These are phyloP conservation scores for Beta corolliflora DNA, from an alignment of 179 eudicot genomes.

Conservation along the genomic window DNA sequence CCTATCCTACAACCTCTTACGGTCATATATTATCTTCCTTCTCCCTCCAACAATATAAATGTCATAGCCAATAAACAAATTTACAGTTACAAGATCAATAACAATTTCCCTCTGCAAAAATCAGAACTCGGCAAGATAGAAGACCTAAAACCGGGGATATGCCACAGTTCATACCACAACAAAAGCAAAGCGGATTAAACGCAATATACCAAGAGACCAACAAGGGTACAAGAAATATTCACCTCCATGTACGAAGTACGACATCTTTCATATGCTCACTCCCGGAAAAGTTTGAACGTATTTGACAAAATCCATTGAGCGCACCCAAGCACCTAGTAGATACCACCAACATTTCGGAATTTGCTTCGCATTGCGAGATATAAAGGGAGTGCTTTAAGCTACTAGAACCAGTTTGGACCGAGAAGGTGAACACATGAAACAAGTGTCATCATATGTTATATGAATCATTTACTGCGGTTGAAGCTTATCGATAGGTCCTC, in stretches of 20 bases:
- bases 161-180: neutral
- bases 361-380: neutral
- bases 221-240: slow-evolving; percentile 24
- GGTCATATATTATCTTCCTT: neutral
- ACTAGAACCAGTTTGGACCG: slow-evolving; percentile 10
- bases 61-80: neutral
- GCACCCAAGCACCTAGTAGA: slow-evolving; percentile 77
- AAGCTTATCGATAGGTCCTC: neutral
- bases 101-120: neutral
- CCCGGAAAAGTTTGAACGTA: slow-evolving; percentile 94
- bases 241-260: slow-evolving; percentile 99
- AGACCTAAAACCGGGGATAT: neutral
- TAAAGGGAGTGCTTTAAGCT: neutral
- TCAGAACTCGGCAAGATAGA: no score
- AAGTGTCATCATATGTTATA: neutral
- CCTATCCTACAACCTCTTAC: neutral
- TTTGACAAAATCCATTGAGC: no score
- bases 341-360: slow-evolving; percentile 4
- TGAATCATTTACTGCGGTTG: slow-evolving; percentile 3
- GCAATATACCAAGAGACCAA: slow-evolving; percentile 3
- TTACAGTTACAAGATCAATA: neutral
- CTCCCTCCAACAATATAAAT: neutral
- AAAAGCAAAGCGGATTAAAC: neutral
- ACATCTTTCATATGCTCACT: slow-evolving; percentile 98
- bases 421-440: slow-evolving; percentile 7